These are phyloP conservation scores for Alternaria ethzedia DNA, from an alignment of 2,329 filamentous ascomycete genomes.

Conservation along the genomic window DNA sequence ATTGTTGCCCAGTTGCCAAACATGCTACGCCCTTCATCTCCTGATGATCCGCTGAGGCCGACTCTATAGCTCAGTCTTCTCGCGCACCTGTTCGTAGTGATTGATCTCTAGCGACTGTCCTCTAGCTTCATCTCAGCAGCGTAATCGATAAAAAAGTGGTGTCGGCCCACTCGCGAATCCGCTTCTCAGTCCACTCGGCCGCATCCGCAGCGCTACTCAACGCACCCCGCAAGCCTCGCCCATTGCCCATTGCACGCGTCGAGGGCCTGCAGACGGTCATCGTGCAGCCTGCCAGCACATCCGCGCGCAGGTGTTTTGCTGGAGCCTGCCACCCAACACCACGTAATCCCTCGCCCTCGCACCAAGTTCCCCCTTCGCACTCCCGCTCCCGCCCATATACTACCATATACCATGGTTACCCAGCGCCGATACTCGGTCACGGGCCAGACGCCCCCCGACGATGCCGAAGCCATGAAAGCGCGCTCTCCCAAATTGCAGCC, in stretches of 20 bases:
- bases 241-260: conserved; percentile 25
- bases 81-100: background rate
- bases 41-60: conserved; percentile 10
- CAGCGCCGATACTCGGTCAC: conserved; percentile 48
- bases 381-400: background rate
- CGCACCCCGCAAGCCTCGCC: conserved; percentile 35
- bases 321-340: conserved; percentile 15
- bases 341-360: conserved; percentile 16
- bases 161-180: conserved; percentile 20
- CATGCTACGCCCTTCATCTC: conserved; percentile 22
- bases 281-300: conserved; percentile 34
- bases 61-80: conserved; percentile 1
- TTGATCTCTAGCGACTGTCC: background rate
- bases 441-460: conserved; percentile 45
- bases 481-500: conserved; percentile 45
- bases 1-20: conserved; percentile 19
- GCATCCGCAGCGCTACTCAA: conserved; percentile 27
- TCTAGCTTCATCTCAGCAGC: conserved; percentile 9
- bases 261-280: conserved; percentile 11
- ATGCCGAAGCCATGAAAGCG: conserved; percentile 40
- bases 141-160: conserved; percentile 30
- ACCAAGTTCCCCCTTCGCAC: background rate
- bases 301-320: conserved; percentile 11
- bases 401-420: conserved; percentile 30
- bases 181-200: conserved; percentile 6